Base-by-base conservation (phyloP, 164 flowering plant species). In the Tetracentron sinense region DNA sequence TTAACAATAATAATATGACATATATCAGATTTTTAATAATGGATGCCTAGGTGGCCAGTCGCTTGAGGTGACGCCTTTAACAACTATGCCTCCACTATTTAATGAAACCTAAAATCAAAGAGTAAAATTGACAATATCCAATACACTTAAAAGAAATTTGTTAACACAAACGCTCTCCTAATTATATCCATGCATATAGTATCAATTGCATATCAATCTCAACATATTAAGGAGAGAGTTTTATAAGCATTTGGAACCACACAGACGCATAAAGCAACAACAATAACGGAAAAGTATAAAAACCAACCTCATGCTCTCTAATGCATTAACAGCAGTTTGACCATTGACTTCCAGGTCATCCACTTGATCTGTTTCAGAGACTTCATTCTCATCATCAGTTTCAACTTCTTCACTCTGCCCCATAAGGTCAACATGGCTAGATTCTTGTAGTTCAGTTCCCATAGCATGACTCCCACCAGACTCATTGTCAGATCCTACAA, bases 291-390 rank as follows among this genome's bases (percentile, higher is more conserved):
- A 14, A 56, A 42, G 20, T n/a, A 16, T 44, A 33, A 14, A 30
- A 58, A 16, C 61, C 19, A 53, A 83, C 85, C 86, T 78, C 38
- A 55, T 33, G 60, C 19, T 42, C 3, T 31, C n/a, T 51, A 79
- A 66, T 64, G 68, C 67, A 46, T 70, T 71, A 58, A 52, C 47
- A 61, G 42, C 29, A 61, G 61, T 42, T 33, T 66, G 68, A 27
- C 29, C 64, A 49, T 54, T 64, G 16, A 54, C 52, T 60, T 47
- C 59, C 7, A 66, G 8, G 12, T 73, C 75, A 65, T 54, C 19
- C 48, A 61, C 84, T 54, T 75, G 55, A 61, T 79, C 87, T 0
- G 68, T 46, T 29, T 72, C 78, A 52, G 72, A 79, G 8, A 56
- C 53, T 60, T 71, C 82, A 33, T 26, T 51, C 28, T 69, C 80